Conservation (phyloP, 495 filamentous ascomycete genomes). For the Trichoderma reesei region DNA sequence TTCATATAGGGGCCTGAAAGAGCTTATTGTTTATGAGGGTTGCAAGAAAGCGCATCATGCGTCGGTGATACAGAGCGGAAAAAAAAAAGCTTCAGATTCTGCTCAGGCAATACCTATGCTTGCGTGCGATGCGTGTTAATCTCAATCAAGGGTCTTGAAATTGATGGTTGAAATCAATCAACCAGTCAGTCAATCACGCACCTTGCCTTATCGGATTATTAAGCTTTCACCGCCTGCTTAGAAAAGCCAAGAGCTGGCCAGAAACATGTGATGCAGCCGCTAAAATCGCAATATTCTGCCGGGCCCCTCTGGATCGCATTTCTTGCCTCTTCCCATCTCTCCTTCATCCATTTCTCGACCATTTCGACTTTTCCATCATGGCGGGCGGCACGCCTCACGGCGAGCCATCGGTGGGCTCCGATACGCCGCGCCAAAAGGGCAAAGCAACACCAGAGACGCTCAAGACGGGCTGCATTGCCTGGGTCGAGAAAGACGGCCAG, state of each 20-base stretch:
- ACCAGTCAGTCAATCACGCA: too few relatives aligned
- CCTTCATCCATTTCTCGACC: constrained; percentile 14
- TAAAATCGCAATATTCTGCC: neutral
- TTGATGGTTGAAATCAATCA: too few relatives aligned
- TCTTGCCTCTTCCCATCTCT: constrained; percentile 6
- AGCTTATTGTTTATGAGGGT: too few relatives aligned
- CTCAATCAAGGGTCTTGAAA: neutral
- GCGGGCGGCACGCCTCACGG: constrained; percentile 26
- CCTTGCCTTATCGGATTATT: too few relatives aligned
- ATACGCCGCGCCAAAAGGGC: constrained; percentile 55
- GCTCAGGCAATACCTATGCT: too few relatives aligned
- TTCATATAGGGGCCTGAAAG: neutral
- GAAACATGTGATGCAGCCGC: neutral
- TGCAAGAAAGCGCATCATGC: neutral
- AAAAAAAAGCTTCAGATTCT: neutral
- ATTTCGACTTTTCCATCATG: constrained; percentile 27
- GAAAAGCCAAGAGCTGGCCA: neutral
- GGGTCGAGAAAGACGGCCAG: constrained; percentile 59
- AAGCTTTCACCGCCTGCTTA: neutral
- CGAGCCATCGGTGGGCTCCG: constrained; percentile 36
- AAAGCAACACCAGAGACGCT: constrained; percentile 71
- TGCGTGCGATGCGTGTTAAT: neutral
- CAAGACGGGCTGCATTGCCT: constrained; percentile 42
- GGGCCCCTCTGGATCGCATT: neutral
- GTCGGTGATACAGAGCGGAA: neutral